These are phyloP conservation scores for Macadamia tetraphylla DNA, from an alignment of 164 flowering plant genomes.

Conservation along the genomic window DNA sequence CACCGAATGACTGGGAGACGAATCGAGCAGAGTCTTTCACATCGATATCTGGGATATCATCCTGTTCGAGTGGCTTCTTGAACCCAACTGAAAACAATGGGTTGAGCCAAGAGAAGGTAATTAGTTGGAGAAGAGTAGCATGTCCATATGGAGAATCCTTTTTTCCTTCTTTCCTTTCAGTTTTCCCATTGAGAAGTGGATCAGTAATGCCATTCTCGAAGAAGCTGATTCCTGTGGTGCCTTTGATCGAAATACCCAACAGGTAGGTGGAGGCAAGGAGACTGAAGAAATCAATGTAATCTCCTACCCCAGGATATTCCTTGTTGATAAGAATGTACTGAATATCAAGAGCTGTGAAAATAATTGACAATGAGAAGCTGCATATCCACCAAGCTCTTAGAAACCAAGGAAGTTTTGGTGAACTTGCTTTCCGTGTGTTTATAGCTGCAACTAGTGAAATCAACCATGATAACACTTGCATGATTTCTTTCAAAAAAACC, in stretches of 20 bases:
- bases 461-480: constrained; percentile 51
- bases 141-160: constrained; percentile 56
- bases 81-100: constrained; percentile 64
- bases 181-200: constrained; percentile 52
- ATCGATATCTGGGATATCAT: constrained; percentile 68
- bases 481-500: constrained; percentile 33
- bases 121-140: constrained; percentile 59
- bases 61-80: constrained; percentile 70
- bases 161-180: constrained; percentile 21
- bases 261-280: constrained; percentile 30
- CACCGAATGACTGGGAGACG: constrained; percentile 40
- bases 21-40: constrained; percentile 63
- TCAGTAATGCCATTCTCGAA: constrained; percentile 30
- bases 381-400: constrained; percentile 77
- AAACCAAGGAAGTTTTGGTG: constrained; percentile 50
- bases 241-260: constrained; percentile 36
- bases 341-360: constrained; percentile 27
- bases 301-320: constrained; percentile 18
- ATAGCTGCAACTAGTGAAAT: constrained; percentile 30
- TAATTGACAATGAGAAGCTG: constrained; percentile 44
- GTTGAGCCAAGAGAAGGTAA: constrained; percentile 91
- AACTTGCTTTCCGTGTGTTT: constrained; percentile 21
- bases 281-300: constrained; percentile 37
- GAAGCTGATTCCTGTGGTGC: constrained; percentile 45
- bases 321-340: constrained; percentile 22